phyloP scores from a whole-genome alignment of 1,284 basidiomycete species.

The Acaromyces ingoldii region DNA sequence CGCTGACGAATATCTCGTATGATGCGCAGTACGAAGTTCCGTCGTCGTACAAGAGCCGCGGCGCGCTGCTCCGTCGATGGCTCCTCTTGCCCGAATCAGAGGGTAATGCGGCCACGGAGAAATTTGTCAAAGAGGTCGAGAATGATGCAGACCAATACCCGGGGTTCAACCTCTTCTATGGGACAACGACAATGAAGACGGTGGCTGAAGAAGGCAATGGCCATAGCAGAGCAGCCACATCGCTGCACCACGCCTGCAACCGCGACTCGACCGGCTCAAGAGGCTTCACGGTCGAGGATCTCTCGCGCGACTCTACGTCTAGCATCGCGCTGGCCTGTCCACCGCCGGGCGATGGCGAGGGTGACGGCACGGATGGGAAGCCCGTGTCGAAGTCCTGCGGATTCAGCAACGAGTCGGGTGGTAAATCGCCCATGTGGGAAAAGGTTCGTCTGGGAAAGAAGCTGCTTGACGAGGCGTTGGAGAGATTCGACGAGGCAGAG shows the following conservation, averaged over 20 bases:
- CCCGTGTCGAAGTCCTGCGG: no score
- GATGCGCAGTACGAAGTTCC: slow-evolving; percentile 14
- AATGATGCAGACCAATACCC: slow-evolving; percentile 14
- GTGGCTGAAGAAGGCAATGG: not conserved
- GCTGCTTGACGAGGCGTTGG: not conserved
- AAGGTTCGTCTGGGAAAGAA: slow-evolving; percentile 1
- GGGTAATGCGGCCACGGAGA: not conserved
- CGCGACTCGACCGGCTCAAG: not conserved
- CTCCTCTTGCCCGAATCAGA: no score
- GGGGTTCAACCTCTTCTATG: slow-evolving; percentile 38
- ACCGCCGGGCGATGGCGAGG: no score
- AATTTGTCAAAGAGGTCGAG: not conserved
- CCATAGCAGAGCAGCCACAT: no score
- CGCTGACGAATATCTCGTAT: slow-evolving; percentile 42
- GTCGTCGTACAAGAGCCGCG: slow-evolving; percentile 20
- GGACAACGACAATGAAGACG: not conserved
- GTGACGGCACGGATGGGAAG: no score
- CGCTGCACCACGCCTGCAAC: slow-evolving; percentile 17
- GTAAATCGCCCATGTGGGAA: not conserved
- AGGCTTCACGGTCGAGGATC: no score
- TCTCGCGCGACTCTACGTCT: not conserved
- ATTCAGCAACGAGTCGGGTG: not conserved
- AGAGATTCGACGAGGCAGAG: not conserved
- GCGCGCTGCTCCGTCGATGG: slow-evolving; percentile 28
- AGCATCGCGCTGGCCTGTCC: not conserved